These are phyloP conservation scores for Flaveria ramosissima DNA, from an alignment of 129 eudicot species.

Conservation along the genomic window DNA sequence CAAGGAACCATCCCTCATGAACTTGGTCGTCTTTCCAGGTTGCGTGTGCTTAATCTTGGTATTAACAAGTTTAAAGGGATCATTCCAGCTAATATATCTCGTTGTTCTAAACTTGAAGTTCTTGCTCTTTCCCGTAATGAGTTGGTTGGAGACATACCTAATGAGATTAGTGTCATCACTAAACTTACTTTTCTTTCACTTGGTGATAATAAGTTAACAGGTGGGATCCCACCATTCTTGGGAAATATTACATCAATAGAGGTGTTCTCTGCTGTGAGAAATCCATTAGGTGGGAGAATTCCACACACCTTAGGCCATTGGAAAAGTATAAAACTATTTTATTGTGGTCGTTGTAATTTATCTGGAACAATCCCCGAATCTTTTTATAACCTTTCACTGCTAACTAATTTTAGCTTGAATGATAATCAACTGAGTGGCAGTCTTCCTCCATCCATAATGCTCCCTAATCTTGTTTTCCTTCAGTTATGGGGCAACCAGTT, in stretches of 20 bases:
- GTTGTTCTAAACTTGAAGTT: background rate
- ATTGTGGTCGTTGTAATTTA: background rate
- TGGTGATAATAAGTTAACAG: background rate
- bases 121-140: background rate
- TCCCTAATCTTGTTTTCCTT: background rate
- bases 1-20: conserved; percentile 18
- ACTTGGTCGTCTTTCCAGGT: conserved; percentile 11
- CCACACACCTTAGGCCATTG: background rate
- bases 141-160: background rate
- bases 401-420: background rate
- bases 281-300: conserved; percentile 7
- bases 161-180: background rate
- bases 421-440: conserved; percentile 15
- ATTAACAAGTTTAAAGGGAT: background rate
- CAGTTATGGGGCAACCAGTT: background rate
- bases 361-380: background rate
- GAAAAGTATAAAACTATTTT: background rate
- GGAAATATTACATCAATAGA: conserved; percentile 19
- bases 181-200: background rate
- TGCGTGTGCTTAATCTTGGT: background rate
- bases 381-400: conserved; percentile 3
- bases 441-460: background rate
- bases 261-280: background rate
- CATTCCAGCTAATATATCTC: conserved; percentile 5
- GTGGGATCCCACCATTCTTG: conserved; percentile 6